phyloP scores from a whole-genome alignment of 805 yeast species.

The Ogataea thermomethanolica region DNA sequence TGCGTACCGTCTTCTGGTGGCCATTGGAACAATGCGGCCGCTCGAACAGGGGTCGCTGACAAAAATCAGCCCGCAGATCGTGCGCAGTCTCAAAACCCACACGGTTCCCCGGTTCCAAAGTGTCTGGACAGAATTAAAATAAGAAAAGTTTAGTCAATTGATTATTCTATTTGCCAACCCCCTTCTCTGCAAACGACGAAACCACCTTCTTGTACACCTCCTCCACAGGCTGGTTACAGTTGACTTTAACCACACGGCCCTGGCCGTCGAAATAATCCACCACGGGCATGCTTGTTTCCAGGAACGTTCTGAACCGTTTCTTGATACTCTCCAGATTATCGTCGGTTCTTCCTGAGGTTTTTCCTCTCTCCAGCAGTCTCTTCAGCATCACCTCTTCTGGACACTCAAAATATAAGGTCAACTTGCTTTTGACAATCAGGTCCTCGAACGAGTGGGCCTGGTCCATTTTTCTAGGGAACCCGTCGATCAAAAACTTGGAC shows the following conservation, averaged over 20 bases:
- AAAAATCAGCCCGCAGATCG: slow-evolving; percentile 9
- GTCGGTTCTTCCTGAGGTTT: slow-evolving; percentile 91
- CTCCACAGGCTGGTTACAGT: slow-evolving; percentile 79
- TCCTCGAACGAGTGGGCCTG: slow-evolving; percentile 94
- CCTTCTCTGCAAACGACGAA: slow-evolving; percentile 52
- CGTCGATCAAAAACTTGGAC: slow-evolving; percentile 79
- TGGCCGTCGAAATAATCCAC: slow-evolving; percentile 75
- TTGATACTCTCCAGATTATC: slow-evolving; percentile 88
- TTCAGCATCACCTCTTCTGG: slow-evolving; percentile 79
- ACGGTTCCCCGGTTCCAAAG: slow-evolving; percentile 20
- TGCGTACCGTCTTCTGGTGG: slow-evolving; percentile 59
- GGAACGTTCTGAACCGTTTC: slow-evolving; percentile 82
- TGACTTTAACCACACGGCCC: slow-evolving; percentile 70
- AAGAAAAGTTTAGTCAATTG: background rate
- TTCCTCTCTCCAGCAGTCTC: slow-evolving; percentile 85
- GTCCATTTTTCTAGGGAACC: slow-evolving; percentile 98
- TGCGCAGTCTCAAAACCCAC: slow-evolving; percentile 10
- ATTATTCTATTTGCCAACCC: slow-evolving; percentile 18
- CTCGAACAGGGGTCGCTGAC: background rate
- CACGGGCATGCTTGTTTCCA: slow-evolving; percentile 92
- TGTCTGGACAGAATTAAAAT: slow-evolving; percentile 22
- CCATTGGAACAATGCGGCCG: slow-evolving; percentile 55
- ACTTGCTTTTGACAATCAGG: slow-evolving; percentile 62
- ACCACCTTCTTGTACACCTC: slow-evolving; percentile 69
- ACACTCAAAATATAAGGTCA: slow-evolving; percentile 76